These are phyloP conservation scores for Zostera marina DNA, from an alignment of 116 monocot species.

Conservation along the genomic window DNA sequence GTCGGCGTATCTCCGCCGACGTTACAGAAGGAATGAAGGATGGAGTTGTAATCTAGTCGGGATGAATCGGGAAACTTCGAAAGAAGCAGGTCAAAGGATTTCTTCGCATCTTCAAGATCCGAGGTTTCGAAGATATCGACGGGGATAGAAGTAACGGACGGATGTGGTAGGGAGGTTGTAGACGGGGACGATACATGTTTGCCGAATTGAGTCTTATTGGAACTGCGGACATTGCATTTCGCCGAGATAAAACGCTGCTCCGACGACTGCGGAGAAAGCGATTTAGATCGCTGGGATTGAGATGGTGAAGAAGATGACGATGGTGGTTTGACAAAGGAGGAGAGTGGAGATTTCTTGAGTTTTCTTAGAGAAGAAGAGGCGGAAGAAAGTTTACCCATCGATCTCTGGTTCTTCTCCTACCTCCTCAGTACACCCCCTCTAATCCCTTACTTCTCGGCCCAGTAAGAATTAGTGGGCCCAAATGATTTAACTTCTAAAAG, in stretches of 20 bases:
- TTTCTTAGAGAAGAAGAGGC: conserved; percentile 34
- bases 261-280: not conserved
- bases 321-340: too few relatives aligned
- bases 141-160: not conserved
- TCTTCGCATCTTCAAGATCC: conserved; percentile 26
- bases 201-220: conserved; percentile 7
- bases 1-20: not conserved
- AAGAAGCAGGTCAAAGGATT: conserved; percentile 17
- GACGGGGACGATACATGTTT: not conserved
- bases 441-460: too few relatives aligned
- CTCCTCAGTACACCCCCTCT: too few relatives aligned
- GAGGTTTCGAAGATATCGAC: conserved; percentile 19
- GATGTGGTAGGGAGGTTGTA: not conserved
- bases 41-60: conserved; percentile 11
- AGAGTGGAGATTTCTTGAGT: conserved; percentile 7
- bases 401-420: not conserved
- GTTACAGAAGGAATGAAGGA: conserved; percentile 27
- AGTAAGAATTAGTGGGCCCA: too few relatives aligned
- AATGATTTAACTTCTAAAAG: too few relatives aligned
- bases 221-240: not conserved
- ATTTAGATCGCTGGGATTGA: conserved; percentile 7
- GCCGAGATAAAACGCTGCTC: not conserved
- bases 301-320: conserved; percentile 1
- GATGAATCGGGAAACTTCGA: conserved; percentile 1
- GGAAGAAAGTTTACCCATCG: conserved; percentile 48